phyloP scores from a whole-genome alignment of 2,329 filamentous ascomycete species.

The Pestalotiopsis sp. region DNA sequence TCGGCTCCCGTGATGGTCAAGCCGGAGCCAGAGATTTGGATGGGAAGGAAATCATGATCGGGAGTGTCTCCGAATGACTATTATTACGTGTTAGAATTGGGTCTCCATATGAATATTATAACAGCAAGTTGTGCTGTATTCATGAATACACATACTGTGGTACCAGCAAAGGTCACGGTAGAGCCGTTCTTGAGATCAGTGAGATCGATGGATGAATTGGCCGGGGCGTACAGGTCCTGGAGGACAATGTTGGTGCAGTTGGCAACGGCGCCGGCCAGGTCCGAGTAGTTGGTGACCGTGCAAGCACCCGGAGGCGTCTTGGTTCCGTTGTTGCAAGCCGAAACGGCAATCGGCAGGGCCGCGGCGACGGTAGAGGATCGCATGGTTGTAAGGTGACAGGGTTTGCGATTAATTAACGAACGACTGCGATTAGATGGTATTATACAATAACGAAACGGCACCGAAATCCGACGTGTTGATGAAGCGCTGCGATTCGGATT shows the following conservation, averaged over 20 bases:
- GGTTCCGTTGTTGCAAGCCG: not conserved
- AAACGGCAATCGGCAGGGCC: slow-evolving; percentile 1
- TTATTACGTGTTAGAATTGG: not conserved
- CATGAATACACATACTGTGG: slow-evolving; percentile 15
- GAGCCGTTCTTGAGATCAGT: slow-evolving; percentile 34
- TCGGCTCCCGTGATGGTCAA: slow-evolving; percentile 22
- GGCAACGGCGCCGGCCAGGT: slow-evolving; percentile 19
- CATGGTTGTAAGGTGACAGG: not conserved
- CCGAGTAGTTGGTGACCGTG: not conserved
- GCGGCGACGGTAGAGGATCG: not conserved
- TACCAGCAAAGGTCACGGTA: slow-evolving; percentile 26
- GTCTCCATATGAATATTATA: not conserved
- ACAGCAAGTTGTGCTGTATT: not conserved
- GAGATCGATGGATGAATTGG: slow-evolving; percentile 38
- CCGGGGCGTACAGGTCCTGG: slow-evolving; percentile 35
- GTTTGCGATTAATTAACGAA: not conserved
- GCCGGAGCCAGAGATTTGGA: slow-evolving; percentile 20
- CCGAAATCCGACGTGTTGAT: not conserved
- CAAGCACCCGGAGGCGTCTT: not conserved
- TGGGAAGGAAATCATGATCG: slow-evolving; percentile 9
- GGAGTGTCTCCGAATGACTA: not conserved
- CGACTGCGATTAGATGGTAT: not conserved
- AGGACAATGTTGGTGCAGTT: slow-evolving; percentile 40
- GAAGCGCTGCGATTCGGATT: not conserved
- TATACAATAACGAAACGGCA: not conserved